A percentile compares a stretch with the other conserved stretches of the same genome.
phyloP scores from a whole-genome alignment of 2,329 filamentous ascomycete species.

The Teratosphaeria nubilosa region DNA sequence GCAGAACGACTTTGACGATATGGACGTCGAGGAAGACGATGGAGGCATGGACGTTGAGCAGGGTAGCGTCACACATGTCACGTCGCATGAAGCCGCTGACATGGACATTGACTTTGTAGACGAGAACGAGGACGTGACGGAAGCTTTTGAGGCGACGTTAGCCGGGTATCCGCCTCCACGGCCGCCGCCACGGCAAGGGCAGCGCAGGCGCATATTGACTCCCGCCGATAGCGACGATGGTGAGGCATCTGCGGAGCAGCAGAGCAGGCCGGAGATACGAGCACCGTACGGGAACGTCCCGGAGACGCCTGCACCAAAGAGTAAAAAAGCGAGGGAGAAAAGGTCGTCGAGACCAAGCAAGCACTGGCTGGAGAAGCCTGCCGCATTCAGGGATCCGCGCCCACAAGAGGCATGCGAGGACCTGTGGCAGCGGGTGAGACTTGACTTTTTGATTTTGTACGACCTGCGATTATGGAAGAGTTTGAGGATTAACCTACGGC shows the following conservation, averaged over 20 bases:
- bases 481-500: constrained; percentile 76
- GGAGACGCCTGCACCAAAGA: constrained; percentile 53
- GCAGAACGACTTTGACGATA: constrained; percentile 20
- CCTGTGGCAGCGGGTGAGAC: constrained; percentile 73
- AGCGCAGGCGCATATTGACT: constrained; percentile 16
- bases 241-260: constrained; percentile 36
- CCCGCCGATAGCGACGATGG: constrained; percentile 24
- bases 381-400: constrained; percentile 38
- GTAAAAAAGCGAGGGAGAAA: constrained; percentile 28
- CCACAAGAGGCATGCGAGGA: constrained; percentile 64
- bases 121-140: constrained; percentile 54
- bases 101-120: constrained; percentile 39
- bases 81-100: constrained; percentile 31
- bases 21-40: constrained; percentile 16
- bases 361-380: constrained; percentile 80
- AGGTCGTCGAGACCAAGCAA: constrained; percentile 55
- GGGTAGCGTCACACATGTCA: constrained; percentile 26
- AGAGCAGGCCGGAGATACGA: constrained; percentile 31
- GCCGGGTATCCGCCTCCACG: constrained; percentile 64
- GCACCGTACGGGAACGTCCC: constrained; percentile 53
- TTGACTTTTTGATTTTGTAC: constrained; percentile 92
- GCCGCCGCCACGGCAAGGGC: constrained; percentile 40
- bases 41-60: constrained; percentile 16
- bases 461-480: constrained; percentile 96
- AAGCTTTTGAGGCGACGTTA: constrained; percentile 67